phyloP scores from a whole-genome alignment of 1,284 basidiomycete genomes.

The Apiotrichum mycotoxinovorans region DNA sequence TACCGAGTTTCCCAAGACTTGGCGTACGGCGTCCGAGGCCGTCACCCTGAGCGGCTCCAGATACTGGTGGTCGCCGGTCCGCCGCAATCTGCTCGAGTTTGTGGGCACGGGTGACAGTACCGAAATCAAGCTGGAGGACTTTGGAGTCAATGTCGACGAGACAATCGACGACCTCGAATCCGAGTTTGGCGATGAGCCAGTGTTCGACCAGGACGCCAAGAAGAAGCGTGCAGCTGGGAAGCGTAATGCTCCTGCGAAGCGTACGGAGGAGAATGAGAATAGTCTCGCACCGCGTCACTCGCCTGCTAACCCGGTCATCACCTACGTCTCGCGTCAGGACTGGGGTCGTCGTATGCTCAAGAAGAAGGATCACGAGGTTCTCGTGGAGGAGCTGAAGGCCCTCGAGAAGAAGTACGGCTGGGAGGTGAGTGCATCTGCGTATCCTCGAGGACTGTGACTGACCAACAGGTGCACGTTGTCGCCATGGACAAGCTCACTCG shows the following conservation, averaged over 20 bases:
- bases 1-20: conserved; percentile 63
- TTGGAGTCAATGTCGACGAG: conserved; percentile 34
- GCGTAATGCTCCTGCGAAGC: neutral
- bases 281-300: conserved; percentile 6
- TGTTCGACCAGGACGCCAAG: conserved; percentile 3
- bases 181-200: neutral
- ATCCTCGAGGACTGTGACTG: neutral
- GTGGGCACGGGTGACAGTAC: conserved; percentile 52
- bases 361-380: conserved; percentile 47
- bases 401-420: conserved; percentile 68
- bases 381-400: conserved; percentile 54
- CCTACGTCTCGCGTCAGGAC: conserved; percentile 77
- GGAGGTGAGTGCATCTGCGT: conserved; percentile 53
- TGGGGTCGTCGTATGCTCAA: conserved; percentile 68
- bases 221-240: too few relatives aligned
- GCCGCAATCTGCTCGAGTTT: conserved; percentile 68
- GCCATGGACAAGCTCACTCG: conserved; percentile 73
- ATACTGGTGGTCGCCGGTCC: conserved; percentile 75
- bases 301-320: conserved; percentile 62
- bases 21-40: conserved; percentile 68
- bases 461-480: conserved; percentile 62
- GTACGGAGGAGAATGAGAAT: neutral
- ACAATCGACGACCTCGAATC: conserved; percentile 3
- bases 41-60: conserved; percentile 67
- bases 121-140: conserved; percentile 35